Base-by-base conservation (phyloP, 164 flowering plant species). In the Tinospora cordifolia region DNA sequence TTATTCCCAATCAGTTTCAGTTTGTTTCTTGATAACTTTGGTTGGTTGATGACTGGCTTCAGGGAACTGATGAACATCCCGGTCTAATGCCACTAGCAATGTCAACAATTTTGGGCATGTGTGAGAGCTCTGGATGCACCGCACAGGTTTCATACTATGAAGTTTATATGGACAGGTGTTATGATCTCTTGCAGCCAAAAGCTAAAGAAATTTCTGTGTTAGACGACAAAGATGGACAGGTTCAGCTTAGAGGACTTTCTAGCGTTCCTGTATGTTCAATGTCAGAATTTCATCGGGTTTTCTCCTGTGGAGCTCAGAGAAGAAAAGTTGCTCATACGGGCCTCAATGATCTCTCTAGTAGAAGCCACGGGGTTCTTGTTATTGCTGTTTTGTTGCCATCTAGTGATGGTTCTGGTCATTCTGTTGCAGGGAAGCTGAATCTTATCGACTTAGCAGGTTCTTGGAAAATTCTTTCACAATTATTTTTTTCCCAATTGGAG, bases 381-480 rank as follows among this genome's bases (percentile, higher is more conserved):
- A 83, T 92, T 69, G 27, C 69, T 34, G 84, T 95, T 73, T 82
- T 87, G 19, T 79, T 83, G 26, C 84, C 85, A 69, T 49, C 71
- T 22, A 66, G 46, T 70, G 89, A 81, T 80, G 86, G 72, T 30
- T 80, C 78, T 38, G 77, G 73, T 3, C 39, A 66, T 63, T 24
- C 66, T 57, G 44, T 86, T 25, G 69, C 63, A 30, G 99, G 99
- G 65, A 95, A 95, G 84, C 79, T 95, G 58, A 92, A 95, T 76
- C 91, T 95, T 71, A 90, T 95, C 39, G 99, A 95, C 72, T 84
- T 95, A 58, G 99, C 98, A 85, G 98, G 98, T 94, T 69, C 25
- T 3, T 44, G 9, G 14, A 44, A 10, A 44, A 44, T 21, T 8
- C 15, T 14, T 62, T 49, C 63, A 7, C 34, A 13, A 58, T 30